Conservation (phyloP, 306 rosid species). For the Hippophae tibetana region DNA sequence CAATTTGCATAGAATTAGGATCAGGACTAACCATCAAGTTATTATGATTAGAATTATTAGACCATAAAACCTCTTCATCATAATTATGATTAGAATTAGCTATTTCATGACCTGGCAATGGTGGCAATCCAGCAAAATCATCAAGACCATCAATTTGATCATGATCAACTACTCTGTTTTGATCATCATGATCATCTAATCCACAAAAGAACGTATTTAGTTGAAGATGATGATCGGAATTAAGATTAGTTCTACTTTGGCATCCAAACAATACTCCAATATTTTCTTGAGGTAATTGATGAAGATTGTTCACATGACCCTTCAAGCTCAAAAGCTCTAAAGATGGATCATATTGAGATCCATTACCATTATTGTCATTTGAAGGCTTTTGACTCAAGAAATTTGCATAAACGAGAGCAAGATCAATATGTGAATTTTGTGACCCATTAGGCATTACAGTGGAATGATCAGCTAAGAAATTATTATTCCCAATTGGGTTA, state of each 20-base stretch:
- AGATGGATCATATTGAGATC: constrained; percentile 20
- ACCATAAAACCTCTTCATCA: constrained; percentile 42
- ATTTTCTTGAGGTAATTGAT: constrained; percentile 24
- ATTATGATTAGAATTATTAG: constrained; percentile 24
- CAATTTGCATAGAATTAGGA: constrained; percentile 21
- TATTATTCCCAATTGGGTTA: background rate
- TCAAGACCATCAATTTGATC: constrained; percentile 16
- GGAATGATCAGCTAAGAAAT: constrained; percentile 17
- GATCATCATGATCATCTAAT: constrained; percentile 26
- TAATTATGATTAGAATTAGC: background rate
- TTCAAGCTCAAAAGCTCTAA: constrained; percentile 26
- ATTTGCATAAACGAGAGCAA: constrained; percentile 68
- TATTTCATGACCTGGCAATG: constrained; percentile 57
- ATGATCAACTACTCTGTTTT: constrained; percentile 19
- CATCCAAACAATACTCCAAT: constrained; percentile 23
- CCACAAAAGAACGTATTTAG: constrained; percentile 19
- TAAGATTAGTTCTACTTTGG: constrained; percentile 12
- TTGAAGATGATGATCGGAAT: constrained; percentile 14
- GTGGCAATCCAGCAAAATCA: constrained; percentile 48
- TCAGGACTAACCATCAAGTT: constrained; percentile 31
- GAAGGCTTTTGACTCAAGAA: constrained; percentile 54
- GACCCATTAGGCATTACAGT: constrained; percentile 35
- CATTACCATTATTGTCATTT: background rate
- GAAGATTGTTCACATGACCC: constrained; percentile 10
- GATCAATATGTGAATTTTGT: constrained; percentile 60